Evolutionary conservation across 148 eudicot species (phyloP).

Genomic region (Rhododendron mucronatum): DNA sequence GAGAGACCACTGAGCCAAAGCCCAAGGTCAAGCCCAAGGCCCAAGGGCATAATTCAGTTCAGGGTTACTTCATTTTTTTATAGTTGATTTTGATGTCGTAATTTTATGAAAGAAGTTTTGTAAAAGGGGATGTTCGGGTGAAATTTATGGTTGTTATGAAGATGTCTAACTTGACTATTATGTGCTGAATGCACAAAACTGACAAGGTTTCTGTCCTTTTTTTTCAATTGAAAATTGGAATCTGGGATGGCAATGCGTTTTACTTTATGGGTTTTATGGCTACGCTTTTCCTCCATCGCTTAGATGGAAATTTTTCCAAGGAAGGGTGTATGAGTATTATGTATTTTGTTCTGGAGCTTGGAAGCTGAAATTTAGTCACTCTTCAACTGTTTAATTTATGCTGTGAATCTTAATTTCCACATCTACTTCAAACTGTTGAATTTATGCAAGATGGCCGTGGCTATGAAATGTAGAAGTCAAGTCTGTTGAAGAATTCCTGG

Average conservation of each 20-base stretch:
- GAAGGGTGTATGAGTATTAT: not conserved
- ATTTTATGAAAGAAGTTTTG: not conserved
- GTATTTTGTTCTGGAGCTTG: not conserved
- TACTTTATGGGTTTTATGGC: not conserved
- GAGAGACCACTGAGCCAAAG: not conserved
- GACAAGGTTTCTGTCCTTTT: not conserved
- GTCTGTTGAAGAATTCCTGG: not conserved
- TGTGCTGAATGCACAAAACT: not conserved
- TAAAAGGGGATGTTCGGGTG: not conserved
- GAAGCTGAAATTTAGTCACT: not conserved
- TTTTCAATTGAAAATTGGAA: no score
- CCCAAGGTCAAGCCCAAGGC: not conserved
- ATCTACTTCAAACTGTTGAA: not conserved
- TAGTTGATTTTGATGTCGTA: not conserved
- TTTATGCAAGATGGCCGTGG: not conserved
- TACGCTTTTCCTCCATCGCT: not conserved
- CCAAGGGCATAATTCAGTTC: not conserved
- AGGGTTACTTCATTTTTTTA: no score
- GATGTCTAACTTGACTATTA: not conserved
- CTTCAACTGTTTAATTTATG: not conserved
- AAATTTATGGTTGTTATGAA: not conserved
- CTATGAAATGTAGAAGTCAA: not conserved
- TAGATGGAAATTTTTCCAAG: not conserved
- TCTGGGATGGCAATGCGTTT: not conserved
- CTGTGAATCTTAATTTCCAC: not conserved